Base-by-base conservation (phyloP, 495 filamentous ascomycete genomes). In the Parmelia sp. region DNA sequence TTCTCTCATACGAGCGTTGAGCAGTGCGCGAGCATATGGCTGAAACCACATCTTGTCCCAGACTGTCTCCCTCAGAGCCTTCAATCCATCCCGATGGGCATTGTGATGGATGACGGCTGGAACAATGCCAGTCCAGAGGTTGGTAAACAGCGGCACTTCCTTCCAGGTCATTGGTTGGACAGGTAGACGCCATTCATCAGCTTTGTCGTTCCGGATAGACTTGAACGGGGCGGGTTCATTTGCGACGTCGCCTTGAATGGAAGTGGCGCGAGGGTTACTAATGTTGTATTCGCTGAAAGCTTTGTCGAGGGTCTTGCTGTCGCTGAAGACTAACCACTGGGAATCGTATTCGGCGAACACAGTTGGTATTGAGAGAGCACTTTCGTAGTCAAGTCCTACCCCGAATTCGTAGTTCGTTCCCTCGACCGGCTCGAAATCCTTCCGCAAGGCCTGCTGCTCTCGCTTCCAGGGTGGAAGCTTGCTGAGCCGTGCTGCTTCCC, bases 31-130 rank as follows among this genome's bases (percentile, higher is more conserved):
- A n/a, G 64, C 64, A 36, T 31, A 36, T 23, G 42, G 58, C 31
- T 61, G 58, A 42, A 62, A 66, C 64, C 64, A 66, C 21, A 62
- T 62, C 44, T 15, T 31, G 33, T 62, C 29, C 64, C 64, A 66
- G 23, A 61, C 39, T 21, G 40, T 62, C 58, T 66, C 45, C 27
- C 64, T 42, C 44, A 61, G 59, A 44, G 47, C 33, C 49, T 66
- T 66, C 58, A 61, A 31, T 25, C 36, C 37, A 29, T 47, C 64
- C 7, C 37, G 45, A 36, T 66, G 58, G 23, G 58, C 64, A 29
- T 66, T 66, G 33, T 66, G 64, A 51, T 66, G 64, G 31, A 66
- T 45, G 4, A 66, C 29, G 2, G 47, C 64, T 17, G 64, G 64
- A 19, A 59, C 40, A 15, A 66, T 58, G 14, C 64, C 64, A 8